These are phyloP conservation scores for Trametes hirsuta DNA, from an alignment of 1,284 basidiomycete genomes.

Conservation along the genomic window DNA sequence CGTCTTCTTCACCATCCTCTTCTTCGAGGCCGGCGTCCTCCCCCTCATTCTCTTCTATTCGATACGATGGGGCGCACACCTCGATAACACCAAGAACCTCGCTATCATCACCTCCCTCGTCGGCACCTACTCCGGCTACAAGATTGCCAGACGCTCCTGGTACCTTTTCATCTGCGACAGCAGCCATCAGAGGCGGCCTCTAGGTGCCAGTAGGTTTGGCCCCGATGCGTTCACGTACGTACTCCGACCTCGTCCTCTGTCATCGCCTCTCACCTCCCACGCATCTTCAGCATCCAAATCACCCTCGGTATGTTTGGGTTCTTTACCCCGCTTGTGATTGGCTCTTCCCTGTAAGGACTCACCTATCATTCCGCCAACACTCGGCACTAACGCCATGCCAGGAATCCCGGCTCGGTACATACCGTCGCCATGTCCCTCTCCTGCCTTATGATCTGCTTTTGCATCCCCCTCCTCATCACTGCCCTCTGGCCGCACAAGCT, in stretches of 20 bases:
- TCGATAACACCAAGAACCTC: conserved; percentile 36
- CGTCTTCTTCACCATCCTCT: conserved; percentile 34
- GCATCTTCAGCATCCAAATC: conserved; percentile 30
- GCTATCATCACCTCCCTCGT: conserved; percentile 39
- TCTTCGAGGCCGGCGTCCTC: conserved; percentile 36
- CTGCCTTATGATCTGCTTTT: conserved; percentile 35
- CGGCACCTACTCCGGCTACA: conserved; percentile 37
- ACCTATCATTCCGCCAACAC: background rate
- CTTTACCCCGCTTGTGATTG: conserved; percentile 38
- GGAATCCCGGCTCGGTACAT: conserved; percentile 31
- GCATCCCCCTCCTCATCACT: conserved; percentile 35
- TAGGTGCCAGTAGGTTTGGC: conserved; percentile 36
- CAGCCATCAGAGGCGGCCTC: conserved; percentile 32
- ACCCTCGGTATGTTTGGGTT: conserved; percentile 32
- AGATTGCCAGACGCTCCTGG: conserved; percentile 33
- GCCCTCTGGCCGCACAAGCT: conserved; percentile 33
- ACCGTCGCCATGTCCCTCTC: conserved; percentile 38
- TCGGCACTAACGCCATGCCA: conserved; percentile 2
- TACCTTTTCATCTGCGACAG: conserved; percentile 33
- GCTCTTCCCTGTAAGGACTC: conserved; percentile 35
- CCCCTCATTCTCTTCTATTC: conserved; percentile 40
- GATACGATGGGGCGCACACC: conserved; percentile 37
- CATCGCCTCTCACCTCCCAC: background rate
- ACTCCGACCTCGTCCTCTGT: background rate
- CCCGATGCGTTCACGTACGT: conserved; percentile 37